A percentile compares a stretch with the other conserved stretches of the same genome.
These are phyloP conservation scores for Cladosporium cucumerinum DNA, from an alignment of 2,329 filamentous ascomycete genomes.

Conservation along the genomic window DNA sequence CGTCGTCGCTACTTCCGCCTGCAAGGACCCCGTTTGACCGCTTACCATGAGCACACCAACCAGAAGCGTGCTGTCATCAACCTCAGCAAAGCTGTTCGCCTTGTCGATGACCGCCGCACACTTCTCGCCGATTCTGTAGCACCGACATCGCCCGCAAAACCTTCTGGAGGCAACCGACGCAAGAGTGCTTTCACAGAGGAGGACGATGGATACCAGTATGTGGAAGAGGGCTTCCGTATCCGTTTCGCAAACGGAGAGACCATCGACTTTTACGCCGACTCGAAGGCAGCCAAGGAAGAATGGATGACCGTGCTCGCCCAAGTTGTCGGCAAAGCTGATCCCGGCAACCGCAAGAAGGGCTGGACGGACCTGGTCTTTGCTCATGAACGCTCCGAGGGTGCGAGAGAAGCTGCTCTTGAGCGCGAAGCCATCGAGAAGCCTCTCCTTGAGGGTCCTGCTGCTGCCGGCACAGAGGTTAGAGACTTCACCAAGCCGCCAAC, in stretches of 20 bases:
- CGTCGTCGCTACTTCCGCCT: slow-evolving; percentile 96
- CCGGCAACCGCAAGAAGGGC: slow-evolving; percentile 45
- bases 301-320: slow-evolving; percentile 92
- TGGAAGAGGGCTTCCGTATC: slow-evolving; percentile 98
- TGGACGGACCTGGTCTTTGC: slow-evolving; percentile 61
- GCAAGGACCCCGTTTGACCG: slow-evolving; percentile 83
- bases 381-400: slow-evolving; percentile 34
- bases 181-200: slow-evolving; percentile 97
- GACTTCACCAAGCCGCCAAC: slow-evolving; percentile 29
- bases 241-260: slow-evolving; percentile 97
- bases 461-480: slow-evolving; percentile 20
- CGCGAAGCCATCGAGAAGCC: slow-evolving; percentile 12
- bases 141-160: slow-evolving; percentile 62
- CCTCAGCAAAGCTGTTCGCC: slow-evolving; percentile 81
- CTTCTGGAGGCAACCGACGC: slow-evolving; percentile 52
- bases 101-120: slow-evolving; percentile 86
- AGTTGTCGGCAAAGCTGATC: slow-evolving; percentile 56
- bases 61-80: slow-evolving; percentile 98
- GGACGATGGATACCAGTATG: slow-evolving; percentile 99
- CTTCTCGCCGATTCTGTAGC: slow-evolving; percentile 77
- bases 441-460: slow-evolving; percentile 4
- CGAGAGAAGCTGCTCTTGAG: slow-evolving; percentile 7
- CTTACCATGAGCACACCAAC: slow-evolving; percentile 91
- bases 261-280: slow-evolving; percentile 98
- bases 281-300: slow-evolving; percentile 77